Evolutionary conservation across 140 eudicot genomes (phyloP), one percentile per base, ranked within the genome.

Genomic region (Bidens hawaiensis): DNA sequence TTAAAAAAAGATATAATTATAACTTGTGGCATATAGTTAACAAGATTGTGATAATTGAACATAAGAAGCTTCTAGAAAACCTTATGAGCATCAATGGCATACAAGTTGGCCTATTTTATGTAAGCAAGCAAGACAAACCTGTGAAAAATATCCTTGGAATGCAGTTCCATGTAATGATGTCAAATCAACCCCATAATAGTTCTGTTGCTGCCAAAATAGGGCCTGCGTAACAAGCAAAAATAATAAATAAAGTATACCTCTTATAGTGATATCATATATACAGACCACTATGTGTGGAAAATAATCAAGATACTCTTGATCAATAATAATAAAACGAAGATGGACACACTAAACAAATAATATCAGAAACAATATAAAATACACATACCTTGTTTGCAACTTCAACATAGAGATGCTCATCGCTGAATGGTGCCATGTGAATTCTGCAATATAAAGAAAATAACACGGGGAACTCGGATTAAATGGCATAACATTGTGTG

Each of bases 381-480:
- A 6, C 19, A 72, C 51, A 47, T 57, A 87, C 98, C 96, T 91
- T 91, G 75, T 84, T 91, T 19, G 98, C 96, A 47, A 91, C 72
- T 71, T 91, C 98, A 17, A 82, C 73, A 61, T 49, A 91, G 16
- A 91, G 73, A 80, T 80, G 84, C 60, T 91, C 98, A 68, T 91
- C 98, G 22, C 91, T 84, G 71, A 91, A 91, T 64, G 98, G 98
- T 11, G 98, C 98, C 98, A 91, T 84, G 52, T 90, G 98, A 79
- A 87, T 91, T 79, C 98, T 91, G 58, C 72, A 73, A 63, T 6
- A n/a, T 7, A 15, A 55, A 55, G 41, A 52, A 46, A 15, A 19
- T 7, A 51, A n/a, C n/a, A n/a, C n/a, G n/a, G n/a, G n/a, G 0
- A 34, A 65, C 1, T 51, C 15, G 27, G 11, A 13, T 17, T 25